Evolutionary conservation across 345 rosid genomes (phyloP).

Genomic region (Hibiscus tridactylites): DNA sequence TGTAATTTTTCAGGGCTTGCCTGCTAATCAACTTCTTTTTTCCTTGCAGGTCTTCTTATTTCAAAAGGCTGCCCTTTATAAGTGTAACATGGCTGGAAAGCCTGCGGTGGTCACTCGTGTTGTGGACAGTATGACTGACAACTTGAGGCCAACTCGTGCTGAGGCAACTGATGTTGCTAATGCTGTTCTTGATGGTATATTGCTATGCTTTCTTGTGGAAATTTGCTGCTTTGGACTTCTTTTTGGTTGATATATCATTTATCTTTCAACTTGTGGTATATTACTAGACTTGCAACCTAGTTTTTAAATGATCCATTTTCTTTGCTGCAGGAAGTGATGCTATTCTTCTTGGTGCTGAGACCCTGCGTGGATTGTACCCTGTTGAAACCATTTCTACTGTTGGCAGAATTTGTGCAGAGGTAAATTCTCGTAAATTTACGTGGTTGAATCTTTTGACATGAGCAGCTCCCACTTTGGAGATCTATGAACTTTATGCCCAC

Average conservation of each 20-base stretch:
- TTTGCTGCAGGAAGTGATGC: conserved; percentile 79
- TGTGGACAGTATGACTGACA: conserved; percentile 96
- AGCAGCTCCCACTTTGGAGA: not conserved
- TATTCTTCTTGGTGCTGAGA: conserved; percentile 98
- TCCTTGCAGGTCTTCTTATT: conserved; percentile 75
- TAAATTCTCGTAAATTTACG: conserved; percentile 7
- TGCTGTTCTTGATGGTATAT: conserved; percentile 88
- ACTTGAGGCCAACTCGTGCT: conserved; percentile 93
- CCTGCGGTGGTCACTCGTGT: conserved; percentile 96
- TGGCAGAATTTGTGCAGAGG: conserved; percentile 94
- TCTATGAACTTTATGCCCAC: not conserved
- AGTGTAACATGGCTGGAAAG: conserved; percentile 97
- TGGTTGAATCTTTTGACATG: not conserved
- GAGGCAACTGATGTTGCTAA: conserved; percentile 99
- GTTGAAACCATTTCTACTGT: conserved; percentile 81
- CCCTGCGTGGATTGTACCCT: conserved; percentile 87
- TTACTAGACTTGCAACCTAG: not conserved
- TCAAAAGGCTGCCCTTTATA: conserved; percentile 90
- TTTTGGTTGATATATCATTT: not conserved
- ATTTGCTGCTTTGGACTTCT: not conserved
- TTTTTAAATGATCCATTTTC: not conserved
- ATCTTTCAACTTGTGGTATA: not conserved
- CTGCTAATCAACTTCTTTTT: conserved; percentile 15
- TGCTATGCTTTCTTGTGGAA: not conserved
- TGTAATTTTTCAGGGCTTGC: not conserved